Conservation (phyloP, 2,329 filamentous ascomycete species). For the Mariannaea elegans region DNA sequence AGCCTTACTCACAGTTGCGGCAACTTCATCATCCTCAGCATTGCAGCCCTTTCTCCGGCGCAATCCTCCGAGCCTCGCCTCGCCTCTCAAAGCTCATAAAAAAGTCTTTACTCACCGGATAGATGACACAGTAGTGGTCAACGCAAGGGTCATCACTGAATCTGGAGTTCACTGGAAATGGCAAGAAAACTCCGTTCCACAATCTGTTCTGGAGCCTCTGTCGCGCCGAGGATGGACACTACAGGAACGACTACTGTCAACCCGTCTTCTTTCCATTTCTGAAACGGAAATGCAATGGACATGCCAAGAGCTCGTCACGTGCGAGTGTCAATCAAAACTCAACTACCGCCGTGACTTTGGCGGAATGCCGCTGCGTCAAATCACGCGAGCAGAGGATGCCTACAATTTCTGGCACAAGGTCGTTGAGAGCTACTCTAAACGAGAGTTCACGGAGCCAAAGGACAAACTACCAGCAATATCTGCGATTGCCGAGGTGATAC, state of each 20-base stretch:
- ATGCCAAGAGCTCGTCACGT: conserved; percentile 29
- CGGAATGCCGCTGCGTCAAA: conserved; percentile 23
- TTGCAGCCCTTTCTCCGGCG: not conserved
- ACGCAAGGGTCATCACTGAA: conserved; percentile 17
- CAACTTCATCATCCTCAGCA: conserved; percentile 26
- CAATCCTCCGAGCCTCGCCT: not conserved
- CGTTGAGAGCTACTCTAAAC: conserved; percentile 39
- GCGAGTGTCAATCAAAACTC: conserved; percentile 37
- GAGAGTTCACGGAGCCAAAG: conserved; percentile 27
- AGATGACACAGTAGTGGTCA: not conserved
- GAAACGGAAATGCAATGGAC: conserved; percentile 29
- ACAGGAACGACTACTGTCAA: conserved; percentile 31
- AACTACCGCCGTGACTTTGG: conserved; percentile 37
- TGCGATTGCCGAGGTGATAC: conserved; percentile 38
- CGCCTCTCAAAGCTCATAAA: not conserved
- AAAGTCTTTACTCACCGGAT: not conserved
- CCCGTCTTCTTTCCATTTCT: conserved; percentile 25
- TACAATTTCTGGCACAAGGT: conserved; percentile 41
- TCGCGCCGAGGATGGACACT: conserved; percentile 28
- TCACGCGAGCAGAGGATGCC: conserved; percentile 27
- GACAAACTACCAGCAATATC: conserved; percentile 44
- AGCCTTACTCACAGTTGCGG: conserved; percentile 29
- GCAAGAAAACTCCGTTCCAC: conserved; percentile 12
- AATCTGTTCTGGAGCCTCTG: conserved; percentile 23
- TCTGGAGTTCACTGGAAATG: conserved; percentile 32